Percentiles rank a stretch among this genome's conserved stretches.
These are phyloP conservation scores for Curvularia hawaiiensis DNA, from an alignment of 2,329 filamentous ascomycete genomes.

Conservation along the genomic window DNA sequence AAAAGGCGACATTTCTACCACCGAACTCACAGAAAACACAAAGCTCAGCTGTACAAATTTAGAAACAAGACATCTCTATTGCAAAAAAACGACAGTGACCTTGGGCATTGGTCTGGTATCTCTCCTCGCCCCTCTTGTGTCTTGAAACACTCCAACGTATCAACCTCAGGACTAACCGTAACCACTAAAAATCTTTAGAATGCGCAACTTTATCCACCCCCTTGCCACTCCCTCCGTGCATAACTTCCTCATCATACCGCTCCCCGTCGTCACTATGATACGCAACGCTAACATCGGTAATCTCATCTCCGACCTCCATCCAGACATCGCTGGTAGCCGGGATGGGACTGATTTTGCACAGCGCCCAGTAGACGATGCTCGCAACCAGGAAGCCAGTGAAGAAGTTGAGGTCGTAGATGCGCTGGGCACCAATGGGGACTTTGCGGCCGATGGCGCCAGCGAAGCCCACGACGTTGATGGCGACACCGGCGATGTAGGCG, in stretches of 20 bases:
- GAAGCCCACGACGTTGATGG: constrained; percentile 92
- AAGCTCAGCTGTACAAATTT: too few species aligned
- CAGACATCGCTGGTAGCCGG: constrained; percentile 76
- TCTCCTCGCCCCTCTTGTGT: background rate
- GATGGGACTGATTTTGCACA: constrained; percentile 73
- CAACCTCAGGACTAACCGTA: background rate
- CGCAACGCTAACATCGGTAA: constrained; percentile 33
- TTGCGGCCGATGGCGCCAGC: constrained; percentile 74
- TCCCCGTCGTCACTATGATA: constrained; percentile 35
- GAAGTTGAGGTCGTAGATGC: constrained; percentile 91
- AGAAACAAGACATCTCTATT: background rate
- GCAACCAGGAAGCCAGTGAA: constrained; percentile 82
- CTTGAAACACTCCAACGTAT: background rate
- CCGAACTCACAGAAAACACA: too few species aligned
- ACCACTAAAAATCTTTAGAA: constrained; percentile 18
- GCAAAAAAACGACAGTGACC: constrained; percentile 15
- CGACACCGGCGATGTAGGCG: constrained; percentile 81
- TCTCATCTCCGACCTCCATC: constrained; percentile 71
- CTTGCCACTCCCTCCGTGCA: constrained; percentile 28
- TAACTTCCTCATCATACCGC: constrained; percentile 35
- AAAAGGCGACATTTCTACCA: too few species aligned
- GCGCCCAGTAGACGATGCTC: constrained; percentile 66
- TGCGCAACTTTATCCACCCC: constrained; percentile 14
- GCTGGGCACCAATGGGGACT: constrained; percentile 79
- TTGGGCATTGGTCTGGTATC: constrained; percentile 15